Percentiles rank a stretch among this genome's conserved stretches.
These are phyloP conservation scores for Gossypium gossypioides DNA, from an alignment of 441 rosid species.

Conservation along the genomic window DNA sequence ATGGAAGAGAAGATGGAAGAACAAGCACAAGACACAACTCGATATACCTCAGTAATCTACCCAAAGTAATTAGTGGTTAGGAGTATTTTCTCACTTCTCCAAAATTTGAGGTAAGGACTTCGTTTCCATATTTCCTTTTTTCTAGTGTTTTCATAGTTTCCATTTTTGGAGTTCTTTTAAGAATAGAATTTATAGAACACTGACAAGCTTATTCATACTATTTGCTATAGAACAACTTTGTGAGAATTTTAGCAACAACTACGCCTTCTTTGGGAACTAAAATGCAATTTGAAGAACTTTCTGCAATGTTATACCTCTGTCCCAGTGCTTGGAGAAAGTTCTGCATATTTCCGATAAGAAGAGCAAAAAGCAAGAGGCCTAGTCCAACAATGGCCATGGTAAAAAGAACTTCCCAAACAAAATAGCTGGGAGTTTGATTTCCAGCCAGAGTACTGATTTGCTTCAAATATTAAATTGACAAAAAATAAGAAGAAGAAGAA, in stretches of 20 bases:
- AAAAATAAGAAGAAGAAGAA: neutral
- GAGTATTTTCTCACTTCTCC: neutral
- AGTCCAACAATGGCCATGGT: slow-evolving; percentile 75
- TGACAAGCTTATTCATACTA: neutral
- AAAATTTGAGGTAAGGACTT: neutral
- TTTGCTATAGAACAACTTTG: neutral
- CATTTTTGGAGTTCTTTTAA: neutral
- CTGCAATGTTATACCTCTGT: slow-evolving; percentile 42
- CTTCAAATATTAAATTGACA: slow-evolving; percentile 32
- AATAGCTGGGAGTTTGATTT: slow-evolving; percentile 78
- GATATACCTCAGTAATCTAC: neutral
- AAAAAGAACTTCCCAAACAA: slow-evolving; percentile 66
- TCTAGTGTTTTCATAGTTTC: neutral
- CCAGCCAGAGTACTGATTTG: slow-evolving; percentile 96
- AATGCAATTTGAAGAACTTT: neutral
- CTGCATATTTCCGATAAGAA: slow-evolving; percentile 90
- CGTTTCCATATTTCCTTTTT: neutral
- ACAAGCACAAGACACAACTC: neutral
- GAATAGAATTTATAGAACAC: neutral
- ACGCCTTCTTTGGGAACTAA: neutral
- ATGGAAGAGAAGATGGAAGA: neutral
- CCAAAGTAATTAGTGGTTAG: neutral
- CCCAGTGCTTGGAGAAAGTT: slow-evolving; percentile 85
- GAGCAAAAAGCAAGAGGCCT: slow-evolving; percentile 85
- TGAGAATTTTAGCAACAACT: slow-evolving; percentile 1